Percentiles rank a stretch among this genome's conserved stretches.
Evolutionary conservation across 371 early-diverging fungal species (phyloP).

Genomic region (Circinella umbellata): DNA sequence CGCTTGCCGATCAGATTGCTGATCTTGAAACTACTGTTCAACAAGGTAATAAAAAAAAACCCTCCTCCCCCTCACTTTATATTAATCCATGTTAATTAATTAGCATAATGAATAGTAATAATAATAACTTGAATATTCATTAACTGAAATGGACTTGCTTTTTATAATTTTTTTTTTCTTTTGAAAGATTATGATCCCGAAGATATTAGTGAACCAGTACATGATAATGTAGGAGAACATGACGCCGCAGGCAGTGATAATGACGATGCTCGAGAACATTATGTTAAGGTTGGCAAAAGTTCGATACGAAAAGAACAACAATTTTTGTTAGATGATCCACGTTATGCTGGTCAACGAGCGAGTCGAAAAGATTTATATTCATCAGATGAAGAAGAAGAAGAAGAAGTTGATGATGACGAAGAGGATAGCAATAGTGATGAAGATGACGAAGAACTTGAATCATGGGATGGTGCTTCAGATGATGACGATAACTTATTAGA

Average conservation of each 20-base stretch:
- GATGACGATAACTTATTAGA: slow-evolving; percentile 48
- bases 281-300: slow-evolving; percentile 77
- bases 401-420: slow-evolving; percentile 46
- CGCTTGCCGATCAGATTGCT: slow-evolving; percentile 71
- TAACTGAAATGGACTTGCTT: slow-evolving; percentile 1
- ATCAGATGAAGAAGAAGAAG: slow-evolving; percentile 46
- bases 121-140: not conserved
- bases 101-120: no score
- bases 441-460: slow-evolving; percentile 19
- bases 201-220: slow-evolving; percentile 59
- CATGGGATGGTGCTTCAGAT: slow-evolving; percentile 26
- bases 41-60: slow-evolving; percentile 63
- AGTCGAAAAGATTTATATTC: slow-evolving; percentile 69
- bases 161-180: not conserved
- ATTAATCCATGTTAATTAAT: no score
- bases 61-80: no score
- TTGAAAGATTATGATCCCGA: slow-evolving; percentile 65
- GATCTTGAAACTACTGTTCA: slow-evolving; percentile 73
- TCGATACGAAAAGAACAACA: slow-evolving; percentile 64
- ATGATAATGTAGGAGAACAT: slow-evolving; percentile 24
- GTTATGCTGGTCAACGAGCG: slow-evolving; percentile 74
- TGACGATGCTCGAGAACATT: slow-evolving; percentile 68
- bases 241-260: slow-evolving; percentile 46
- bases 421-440: slow-evolving; percentile 34
- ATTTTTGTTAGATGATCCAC: slow-evolving; percentile 74